These are phyloP conservation scores for Datisca glomerata DNA, from an alignment of 306 rosid species.

Conservation along the genomic window DNA sequence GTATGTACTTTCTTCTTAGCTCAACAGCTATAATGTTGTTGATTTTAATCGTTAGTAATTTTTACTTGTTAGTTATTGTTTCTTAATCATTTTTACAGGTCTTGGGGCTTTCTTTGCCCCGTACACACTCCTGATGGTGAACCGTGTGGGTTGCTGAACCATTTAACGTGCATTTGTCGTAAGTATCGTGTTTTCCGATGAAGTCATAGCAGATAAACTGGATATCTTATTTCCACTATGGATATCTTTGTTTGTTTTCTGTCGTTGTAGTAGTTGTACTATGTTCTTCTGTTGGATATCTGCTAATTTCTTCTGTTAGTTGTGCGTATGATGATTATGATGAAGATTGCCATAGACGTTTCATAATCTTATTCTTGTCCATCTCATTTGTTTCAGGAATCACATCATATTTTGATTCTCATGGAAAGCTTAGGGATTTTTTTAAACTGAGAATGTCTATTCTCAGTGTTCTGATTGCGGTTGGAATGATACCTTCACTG, in stretches of 20 bases:
- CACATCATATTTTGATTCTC: conserved; percentile 69
- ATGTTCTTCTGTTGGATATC: too few relatives aligned
- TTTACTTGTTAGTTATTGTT: conserved; percentile 7
- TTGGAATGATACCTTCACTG: conserved; percentile 55
- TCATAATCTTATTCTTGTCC: conserved; percentile 1
- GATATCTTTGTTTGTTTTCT: too few relatives aligned
- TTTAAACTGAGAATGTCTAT: conserved; percentile 38
- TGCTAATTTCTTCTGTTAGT: too few relatives aligned
- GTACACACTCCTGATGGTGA: conserved; percentile 99
- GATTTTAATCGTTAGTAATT: conserved; percentile 1
- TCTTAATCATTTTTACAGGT: conserved; percentile 48
- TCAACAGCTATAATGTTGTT: conserved; percentile 3
- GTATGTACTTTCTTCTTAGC: conserved; percentile 31
- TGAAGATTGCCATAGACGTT: neutral
- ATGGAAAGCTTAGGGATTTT: conserved; percentile 54
- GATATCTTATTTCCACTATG: too few relatives aligned
- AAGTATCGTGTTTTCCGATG: too few relatives aligned
- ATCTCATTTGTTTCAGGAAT: conserved; percentile 39
- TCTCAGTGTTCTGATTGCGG: conserved; percentile 32
- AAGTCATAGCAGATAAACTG: too few relatives aligned
- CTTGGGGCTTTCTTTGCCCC: conserved; percentile 99
- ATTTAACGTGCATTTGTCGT: conserved; percentile 67
- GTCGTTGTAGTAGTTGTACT: too few relatives aligned
- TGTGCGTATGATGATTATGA: too few relatives aligned
- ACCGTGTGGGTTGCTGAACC: conserved; percentile 96